Evolutionary conservation across 768 basidiomycete species (phyloP), one percentile per base, ranked within the genome.

Genomic region (Termitomyces sp.): DNA sequence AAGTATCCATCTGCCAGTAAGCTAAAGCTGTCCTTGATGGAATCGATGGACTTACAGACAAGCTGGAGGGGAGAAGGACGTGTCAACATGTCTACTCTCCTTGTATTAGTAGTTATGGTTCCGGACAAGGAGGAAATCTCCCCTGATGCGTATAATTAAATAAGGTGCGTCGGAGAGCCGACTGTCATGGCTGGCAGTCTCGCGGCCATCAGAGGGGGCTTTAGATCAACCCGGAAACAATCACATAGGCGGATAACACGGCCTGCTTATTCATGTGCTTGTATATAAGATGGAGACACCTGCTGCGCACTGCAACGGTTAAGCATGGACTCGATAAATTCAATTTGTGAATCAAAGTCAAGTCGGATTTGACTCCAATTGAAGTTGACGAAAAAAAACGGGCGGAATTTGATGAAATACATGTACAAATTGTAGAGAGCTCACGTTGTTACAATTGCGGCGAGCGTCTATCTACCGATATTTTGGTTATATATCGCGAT

Each of bases 1-100:
- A 48, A 25, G 31, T 34, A 54, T 12, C 10, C 43, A 31, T 34
- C 14, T 47, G 40, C 17, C 40, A 42, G 40, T 42, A 46, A 34
- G 29, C 17, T 52, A 52, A 57, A 57, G 20, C 48, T 56, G 11
- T 49, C 46, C 40, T n/a, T 25, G 25, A 25, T 25, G 25, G 25
- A 25, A 25, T 47, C 12, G 47, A 43, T 38, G 4, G 15, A 71
- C 75, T 57, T 59, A 79, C 77, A 70, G 64, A 78, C 74, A 59
- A 81, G 73, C 60, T 77, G 74, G 60, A 79, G 76, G 49, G 77
- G 76, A 66, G 75, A 74, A 61, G 79, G 78, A 62, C 75, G 77
- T 66, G 73, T 73, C 73, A 74, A 65, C 67, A 64, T 74, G 71
- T 71, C 72, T 70, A 65, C 70, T 71, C 70, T 71, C 60, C 70